Evolutionary conservation across 768 basidiomycete genomes (phyloP).

Genomic region (Dendrothele bispora): DNA sequence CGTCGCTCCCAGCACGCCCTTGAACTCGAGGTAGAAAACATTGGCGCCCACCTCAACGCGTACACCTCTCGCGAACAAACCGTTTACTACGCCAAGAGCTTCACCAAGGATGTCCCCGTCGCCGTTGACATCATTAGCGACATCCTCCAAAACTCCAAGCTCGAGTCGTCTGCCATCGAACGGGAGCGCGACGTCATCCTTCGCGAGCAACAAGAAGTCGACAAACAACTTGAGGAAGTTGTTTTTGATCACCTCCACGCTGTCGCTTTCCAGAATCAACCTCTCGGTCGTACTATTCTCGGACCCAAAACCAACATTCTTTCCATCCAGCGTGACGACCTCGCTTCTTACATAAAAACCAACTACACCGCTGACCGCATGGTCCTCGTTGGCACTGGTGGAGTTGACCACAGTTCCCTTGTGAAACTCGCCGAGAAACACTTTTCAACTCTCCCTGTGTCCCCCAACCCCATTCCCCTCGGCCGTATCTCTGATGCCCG

Average conservation of each 20-base stretch:
- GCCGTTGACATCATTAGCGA: constrained; percentile 98
- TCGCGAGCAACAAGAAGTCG: constrained; percentile 97
- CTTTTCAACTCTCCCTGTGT: constrained; percentile 87
- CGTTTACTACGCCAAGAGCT: constrained; percentile 98
- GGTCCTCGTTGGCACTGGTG: constrained; percentile 97
- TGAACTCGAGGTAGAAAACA: constrained; percentile 96
- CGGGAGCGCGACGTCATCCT: constrained; percentile 95
- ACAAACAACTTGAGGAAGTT: constrained; percentile 97
- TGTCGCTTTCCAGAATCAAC: constrained; percentile 97
- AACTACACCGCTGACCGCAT: constrained; percentile 99
- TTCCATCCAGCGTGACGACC: constrained; percentile 90
- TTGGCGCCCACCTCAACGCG: constrained; percentile 96
- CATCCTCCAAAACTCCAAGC: constrained; percentile 95
- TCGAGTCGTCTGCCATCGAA: constrained; percentile 86
- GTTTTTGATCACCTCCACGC: constrained; percentile 98
- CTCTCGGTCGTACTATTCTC: constrained; percentile 95
- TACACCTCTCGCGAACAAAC: constrained; percentile 99
- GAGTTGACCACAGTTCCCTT: constrained; percentile 88
- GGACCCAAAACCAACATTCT: constrained; percentile 95
- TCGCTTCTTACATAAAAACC: constrained; percentile 88
- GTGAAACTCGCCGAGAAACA: constrained; percentile 95
- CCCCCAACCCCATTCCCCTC: constrained; percentile 84
- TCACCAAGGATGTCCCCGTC: constrained; percentile 88
- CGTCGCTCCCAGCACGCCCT: constrained; percentile 85
- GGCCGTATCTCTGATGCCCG: constrained; percentile 69